Evolutionary conservation across 164 flowering plant genomes (phyloP).

Genomic region (Piper longum): DNA sequence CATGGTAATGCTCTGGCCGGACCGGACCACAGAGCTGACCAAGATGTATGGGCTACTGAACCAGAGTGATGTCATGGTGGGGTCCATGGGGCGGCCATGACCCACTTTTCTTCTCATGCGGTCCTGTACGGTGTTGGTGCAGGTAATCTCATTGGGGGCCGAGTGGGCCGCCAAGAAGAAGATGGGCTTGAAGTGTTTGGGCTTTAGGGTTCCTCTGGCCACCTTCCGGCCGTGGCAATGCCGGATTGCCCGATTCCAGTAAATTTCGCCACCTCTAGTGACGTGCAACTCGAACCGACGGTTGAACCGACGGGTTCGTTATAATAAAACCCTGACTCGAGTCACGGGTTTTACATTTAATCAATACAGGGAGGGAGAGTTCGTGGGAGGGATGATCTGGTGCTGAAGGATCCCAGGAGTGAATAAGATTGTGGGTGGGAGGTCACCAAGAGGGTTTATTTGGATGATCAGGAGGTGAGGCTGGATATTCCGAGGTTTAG

Average conservation of each 20-base stretch:
- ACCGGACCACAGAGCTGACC: constrained; percentile 49
- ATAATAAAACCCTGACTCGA: too few species aligned
- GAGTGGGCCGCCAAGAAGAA: constrained; percentile 81
- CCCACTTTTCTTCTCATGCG: constrained; percentile 75
- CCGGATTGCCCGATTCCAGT: too few species aligned
- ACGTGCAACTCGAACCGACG: too few species aligned
- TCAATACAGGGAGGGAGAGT: constrained; percentile 63
- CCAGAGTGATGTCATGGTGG: constrained; percentile 67
- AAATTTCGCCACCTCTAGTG: too few species aligned
- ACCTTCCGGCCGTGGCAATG: too few species aligned
- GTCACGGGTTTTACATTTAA: too few species aligned
- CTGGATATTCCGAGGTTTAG: constrained; percentile 48
- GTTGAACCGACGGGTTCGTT: too few species aligned
- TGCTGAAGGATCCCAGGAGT: constrained; percentile 54
- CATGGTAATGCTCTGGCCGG: constrained; percentile 56
- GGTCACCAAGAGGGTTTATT: constrained; percentile 67
- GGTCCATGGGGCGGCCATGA: constrained; percentile 97
- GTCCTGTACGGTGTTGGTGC: constrained; percentile 63
- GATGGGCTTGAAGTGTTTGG: constrained; percentile 62
- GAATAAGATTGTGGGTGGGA: constrained; percentile 70
- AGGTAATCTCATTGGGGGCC: constrained; percentile 17
- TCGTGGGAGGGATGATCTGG: constrained; percentile 49
- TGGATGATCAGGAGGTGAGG: constrained; percentile 67
- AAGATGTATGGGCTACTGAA: constrained; percentile 55
- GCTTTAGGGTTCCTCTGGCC: constrained; percentile 56